Evolutionary conservation across 2,329 filamentous ascomycete species (phyloP).

Genomic region (Hymenoscyphus infarciens): DNA sequence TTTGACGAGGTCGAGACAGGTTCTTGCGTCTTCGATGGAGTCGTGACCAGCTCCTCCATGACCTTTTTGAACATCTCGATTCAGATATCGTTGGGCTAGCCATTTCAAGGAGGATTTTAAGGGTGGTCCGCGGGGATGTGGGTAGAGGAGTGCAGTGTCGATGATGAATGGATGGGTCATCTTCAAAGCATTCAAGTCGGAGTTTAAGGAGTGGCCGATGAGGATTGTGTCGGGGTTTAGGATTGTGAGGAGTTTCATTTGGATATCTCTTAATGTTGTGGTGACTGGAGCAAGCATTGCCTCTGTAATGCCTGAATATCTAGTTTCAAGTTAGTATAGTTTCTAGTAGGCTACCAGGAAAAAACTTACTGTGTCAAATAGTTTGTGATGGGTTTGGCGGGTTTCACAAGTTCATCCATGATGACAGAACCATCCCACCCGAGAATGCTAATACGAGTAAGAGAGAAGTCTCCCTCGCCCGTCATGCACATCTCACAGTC

Average conservation of each 20-base stretch:
- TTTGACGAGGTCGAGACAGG: slow-evolving; percentile 88
- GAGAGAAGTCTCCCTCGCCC: slow-evolving; percentile 70
- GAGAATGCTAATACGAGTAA: slow-evolving; percentile 85
- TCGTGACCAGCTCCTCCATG: slow-evolving; percentile 64
- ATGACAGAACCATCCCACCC: slow-evolving; percentile 80
- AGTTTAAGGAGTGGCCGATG: slow-evolving; percentile 77
- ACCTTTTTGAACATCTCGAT: slow-evolving; percentile 82
- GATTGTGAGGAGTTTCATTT: slow-evolving; percentile 68
- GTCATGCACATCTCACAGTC: slow-evolving; percentile 99
- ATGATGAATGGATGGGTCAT: slow-evolving; percentile 90
- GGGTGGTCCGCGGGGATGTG: slow-evolving; percentile 84
- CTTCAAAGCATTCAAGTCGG: slow-evolving; percentile 78
- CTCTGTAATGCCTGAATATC: slow-evolving; percentile 86
- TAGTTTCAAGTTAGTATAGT: slow-evolving; percentile 24
- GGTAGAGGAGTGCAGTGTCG: slow-evolving; percentile 86
- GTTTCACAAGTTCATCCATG: slow-evolving; percentile 89
- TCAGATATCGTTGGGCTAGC: slow-evolving; percentile 80
- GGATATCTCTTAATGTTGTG: slow-evolving; percentile 79
- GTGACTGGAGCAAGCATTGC: slow-evolving; percentile 79
- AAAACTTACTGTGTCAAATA: slow-evolving; percentile 69
- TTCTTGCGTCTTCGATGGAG: slow-evolving; percentile 86
- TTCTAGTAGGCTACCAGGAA: slow-evolving; percentile 15
- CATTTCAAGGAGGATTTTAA: slow-evolving; percentile 89
- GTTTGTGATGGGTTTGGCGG: slow-evolving; percentile 80
- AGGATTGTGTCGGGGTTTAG: slow-evolving; percentile 71